Evolutionary conservation across 345 rosid genomes (phyloP).

Genomic region (Pugionium dolabratum): DNA sequence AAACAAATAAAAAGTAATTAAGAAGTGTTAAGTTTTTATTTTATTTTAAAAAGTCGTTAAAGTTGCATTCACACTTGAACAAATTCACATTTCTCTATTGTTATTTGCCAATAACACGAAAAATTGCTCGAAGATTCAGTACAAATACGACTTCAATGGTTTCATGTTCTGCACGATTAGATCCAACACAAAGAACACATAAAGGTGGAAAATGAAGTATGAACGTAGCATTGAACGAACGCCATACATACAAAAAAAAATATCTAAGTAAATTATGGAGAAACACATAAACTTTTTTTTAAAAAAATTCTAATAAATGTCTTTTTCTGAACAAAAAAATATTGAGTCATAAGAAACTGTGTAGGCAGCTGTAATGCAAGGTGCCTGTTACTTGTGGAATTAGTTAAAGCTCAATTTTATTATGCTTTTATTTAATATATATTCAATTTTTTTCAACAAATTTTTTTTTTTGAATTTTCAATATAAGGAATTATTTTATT

Average conservation of each 20-base stretch:
- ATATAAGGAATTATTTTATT: conserved; percentile 3
- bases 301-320: background rate
- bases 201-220: too few relatives aligned
- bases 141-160: too few relatives aligned
- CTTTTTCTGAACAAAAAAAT: background rate
- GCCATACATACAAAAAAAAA: too few relatives aligned
- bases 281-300: background rate
- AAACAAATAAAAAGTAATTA: background rate
- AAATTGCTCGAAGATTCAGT: too few relatives aligned
- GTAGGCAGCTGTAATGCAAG: conserved; percentile 23
- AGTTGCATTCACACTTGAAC: background rate
- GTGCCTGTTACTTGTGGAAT: conserved; percentile 25
- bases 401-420: conserved; percentile 25
- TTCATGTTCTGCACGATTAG: too few relatives aligned
- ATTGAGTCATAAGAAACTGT: conserved; percentile 16
- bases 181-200: too few relatives aligned
- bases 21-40: too few relatives aligned
- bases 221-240: background rate
- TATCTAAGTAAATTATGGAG: background rate
- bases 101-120: too few relatives aligned
- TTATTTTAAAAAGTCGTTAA: too few relatives aligned
- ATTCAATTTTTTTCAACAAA: conserved; percentile 11
- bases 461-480: too few relatives aligned
- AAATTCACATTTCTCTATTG: background rate
- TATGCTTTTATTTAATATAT: conserved; percentile 9